Percentiles rank a stretch among this genome's conserved stretches.
Evolutionary conservation across 495 filamentous ascomycete species (phyloP).

Genomic region (Physcia stellaris): DNA sequence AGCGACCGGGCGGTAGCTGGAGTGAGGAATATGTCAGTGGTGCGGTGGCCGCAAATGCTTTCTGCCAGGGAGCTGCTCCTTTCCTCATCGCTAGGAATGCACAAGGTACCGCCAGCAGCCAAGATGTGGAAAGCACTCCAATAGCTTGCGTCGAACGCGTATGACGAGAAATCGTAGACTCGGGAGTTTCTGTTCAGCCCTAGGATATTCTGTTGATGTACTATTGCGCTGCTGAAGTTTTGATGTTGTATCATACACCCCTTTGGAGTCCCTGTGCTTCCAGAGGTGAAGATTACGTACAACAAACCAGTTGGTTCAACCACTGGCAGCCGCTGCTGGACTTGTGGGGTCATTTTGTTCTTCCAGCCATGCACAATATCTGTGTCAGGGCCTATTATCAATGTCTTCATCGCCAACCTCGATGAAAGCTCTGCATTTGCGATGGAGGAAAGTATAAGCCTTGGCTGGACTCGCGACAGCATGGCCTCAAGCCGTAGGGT

Average conservation of each 20-base stretch:
- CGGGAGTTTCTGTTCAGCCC: slow-evolving; percentile 8
- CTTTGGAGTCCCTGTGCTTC: slow-evolving; percentile 54
- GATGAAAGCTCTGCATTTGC: background rate
- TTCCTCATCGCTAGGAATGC: slow-evolving; percentile 12
- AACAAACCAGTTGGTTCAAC: slow-evolving; percentile 23
- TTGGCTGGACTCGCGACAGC: background rate
- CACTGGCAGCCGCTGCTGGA: background rate
- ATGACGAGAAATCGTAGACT: slow-evolving; percentile 12
- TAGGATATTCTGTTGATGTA: background rate
- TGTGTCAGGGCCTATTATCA: background rate
- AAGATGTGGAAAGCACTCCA: slow-evolving; percentile 12
- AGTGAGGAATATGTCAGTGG: slow-evolving; percentile 2
- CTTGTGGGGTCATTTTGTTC: background rate
- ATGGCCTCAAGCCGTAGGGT: slow-evolving; percentile 29
- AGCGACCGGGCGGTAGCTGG: background rate
- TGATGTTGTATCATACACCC: background rate
- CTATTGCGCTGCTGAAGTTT: slow-evolving; percentile 2
- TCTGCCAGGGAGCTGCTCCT: slow-evolving; percentile 3
- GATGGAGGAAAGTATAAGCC: background rate
- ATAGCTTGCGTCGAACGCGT: slow-evolving; percentile 14
- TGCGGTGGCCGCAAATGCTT: background rate
- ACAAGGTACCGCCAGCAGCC: slow-evolving; percentile 14
- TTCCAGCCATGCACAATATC: too few species aligned
- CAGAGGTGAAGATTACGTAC: slow-evolving; percentile 53
- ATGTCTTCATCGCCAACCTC: background rate